phyloP scores from a whole-genome alignment of 495 filamentous ascomycete genomes.

The Zalerion maritima region DNA sequence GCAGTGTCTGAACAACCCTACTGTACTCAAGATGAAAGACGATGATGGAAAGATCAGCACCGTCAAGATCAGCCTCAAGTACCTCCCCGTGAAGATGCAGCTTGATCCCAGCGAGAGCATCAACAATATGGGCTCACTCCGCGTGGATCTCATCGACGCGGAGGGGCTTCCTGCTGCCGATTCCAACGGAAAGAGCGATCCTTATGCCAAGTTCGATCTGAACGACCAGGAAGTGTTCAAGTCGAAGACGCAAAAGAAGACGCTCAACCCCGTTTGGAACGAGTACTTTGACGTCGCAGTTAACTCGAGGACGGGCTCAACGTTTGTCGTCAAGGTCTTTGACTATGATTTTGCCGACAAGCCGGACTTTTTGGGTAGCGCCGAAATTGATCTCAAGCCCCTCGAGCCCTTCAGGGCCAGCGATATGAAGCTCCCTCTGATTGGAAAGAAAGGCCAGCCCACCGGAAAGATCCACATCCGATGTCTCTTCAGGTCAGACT shows the following conservation, averaged over 20 bases:
- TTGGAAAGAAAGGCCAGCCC: too few relatives aligned
- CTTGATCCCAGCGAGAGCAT: conserved; percentile 92
- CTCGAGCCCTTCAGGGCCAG: conserved; percentile 74
- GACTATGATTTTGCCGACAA: conserved; percentile 94
- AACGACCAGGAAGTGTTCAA: conserved; percentile 80
- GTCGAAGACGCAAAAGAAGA: conserved; percentile 92
- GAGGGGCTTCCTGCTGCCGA: conserved; percentile 81
- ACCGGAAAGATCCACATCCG: conserved; percentile 69
- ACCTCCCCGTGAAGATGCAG: conserved; percentile 83
- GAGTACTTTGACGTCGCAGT: conserved; percentile 80
- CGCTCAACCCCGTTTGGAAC: conserved; percentile 86
- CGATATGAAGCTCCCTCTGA: conserved; percentile 58
- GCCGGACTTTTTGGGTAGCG: conserved; percentile 68
- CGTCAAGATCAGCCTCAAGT: conserved; percentile 82
- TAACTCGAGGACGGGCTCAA: conserved; percentile 67
- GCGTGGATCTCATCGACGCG: conserved; percentile 81
- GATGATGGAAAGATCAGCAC: conserved; percentile 62
- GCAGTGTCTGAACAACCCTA: conserved; percentile 85
- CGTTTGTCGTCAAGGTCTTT: conserved; percentile 71
- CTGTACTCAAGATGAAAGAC: conserved; percentile 59
- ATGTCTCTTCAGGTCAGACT: conserved; percentile 86
- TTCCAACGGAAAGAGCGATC: conserved; percentile 90
- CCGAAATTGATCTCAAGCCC: conserved; percentile 61
- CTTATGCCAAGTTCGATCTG: conserved; percentile 87
- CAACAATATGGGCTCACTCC: conserved; percentile 92